Conservation (phyloP, 805 yeast species). For the Pichia thaimueangensis region DNA sequence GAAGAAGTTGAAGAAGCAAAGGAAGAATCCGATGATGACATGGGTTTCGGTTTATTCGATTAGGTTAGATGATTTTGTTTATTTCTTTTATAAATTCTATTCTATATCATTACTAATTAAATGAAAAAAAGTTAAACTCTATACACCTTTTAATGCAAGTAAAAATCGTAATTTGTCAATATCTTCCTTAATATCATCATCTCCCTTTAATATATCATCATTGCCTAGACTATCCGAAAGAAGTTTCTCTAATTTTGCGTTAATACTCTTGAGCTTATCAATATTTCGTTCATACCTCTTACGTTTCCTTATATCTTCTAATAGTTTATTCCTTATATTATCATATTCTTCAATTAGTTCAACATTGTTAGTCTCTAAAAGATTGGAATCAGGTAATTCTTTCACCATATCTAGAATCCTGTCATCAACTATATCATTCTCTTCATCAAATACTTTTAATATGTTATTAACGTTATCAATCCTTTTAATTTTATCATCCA, state of each 20-base stretch:
- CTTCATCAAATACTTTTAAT: conserved; percentile 18
- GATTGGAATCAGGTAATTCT: conserved; percentile 27
- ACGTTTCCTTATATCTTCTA: conserved; percentile 13
- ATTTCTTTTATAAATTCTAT: neutral
- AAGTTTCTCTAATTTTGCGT: too few relatives aligned
- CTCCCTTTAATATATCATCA: conserved; percentile 9
- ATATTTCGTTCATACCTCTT: conserved; percentile 13
- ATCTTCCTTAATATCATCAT: conserved; percentile 14
- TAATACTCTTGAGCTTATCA: conserved; percentile 2
- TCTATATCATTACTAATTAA: neutral
- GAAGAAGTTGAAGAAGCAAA: conserved; percentile 58
- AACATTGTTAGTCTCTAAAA: conserved; percentile 16
- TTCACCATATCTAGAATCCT: conserved; percentile 23
- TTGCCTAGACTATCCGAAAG: too few relatives aligned
- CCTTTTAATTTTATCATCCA: conserved; percentile 16
- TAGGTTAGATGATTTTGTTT: conserved; percentile 15
- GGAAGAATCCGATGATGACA: conserved; percentile 61
- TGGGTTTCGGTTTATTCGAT: conserved; percentile 56
- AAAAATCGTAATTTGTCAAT: conserved; percentile 16
- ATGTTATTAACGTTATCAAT: conserved; percentile 25
- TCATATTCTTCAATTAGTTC: conserved; percentile 25
- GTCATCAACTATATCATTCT: neutral
- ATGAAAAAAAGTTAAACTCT: neutral
- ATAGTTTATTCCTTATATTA: conserved; percentile 13
- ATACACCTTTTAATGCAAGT: neutral